Base-by-base conservation (phyloP, 2,329 filamentous ascomycete genomes). In the Fusarium falciforme region DNA sequence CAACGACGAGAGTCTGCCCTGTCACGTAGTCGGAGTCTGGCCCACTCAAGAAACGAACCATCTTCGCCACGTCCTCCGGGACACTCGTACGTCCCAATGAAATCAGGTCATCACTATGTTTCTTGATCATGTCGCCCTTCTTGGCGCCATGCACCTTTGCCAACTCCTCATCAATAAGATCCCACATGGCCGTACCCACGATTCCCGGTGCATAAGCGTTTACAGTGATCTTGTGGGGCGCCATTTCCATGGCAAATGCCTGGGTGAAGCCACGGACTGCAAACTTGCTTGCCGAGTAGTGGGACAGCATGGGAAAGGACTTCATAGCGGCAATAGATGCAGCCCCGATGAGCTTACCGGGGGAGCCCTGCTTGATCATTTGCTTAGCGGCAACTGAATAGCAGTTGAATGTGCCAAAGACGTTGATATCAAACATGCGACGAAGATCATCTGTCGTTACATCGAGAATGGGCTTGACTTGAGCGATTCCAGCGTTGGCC, bases 121-220 rank as follows among this genome's bases (percentile, higher is more conserved):
- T 88, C 78, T 87, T 86, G 64, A 91, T 88, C 16, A 85, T 87
- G 27, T 88, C 86, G 3, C 88, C 88, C 74, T 86, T 88, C 75
- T 84, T 81, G 0, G 83, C 82, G 0, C 88, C 90, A 66, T 85
- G 84, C 78, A 88, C 85, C 35, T 68, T 65, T 9, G 35, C 70
- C n/a, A 76, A 71, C 66, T 87, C 87, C 71, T 89, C 87, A 69
- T 93, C 92, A 63, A 93, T 92, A 3, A 89, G 77, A 54, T 93
- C 91, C 91, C 91, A 93, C 91, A 93, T 93, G 0, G 85, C 83
- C 0, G 90, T 93, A 0, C 87, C 90, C 0, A 93, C 90, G 57
- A 93, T 92, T 0, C 92, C 92, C 0, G 91, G 91, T 0, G 90
- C 91, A 75, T 93, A 93, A 0, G 88, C 87, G 73, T 93, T 93